Evolutionary conservation across 1,284 basidiomycete genomes (phyloP).

Genomic region (Cryptococcus neoformans): DNA sequence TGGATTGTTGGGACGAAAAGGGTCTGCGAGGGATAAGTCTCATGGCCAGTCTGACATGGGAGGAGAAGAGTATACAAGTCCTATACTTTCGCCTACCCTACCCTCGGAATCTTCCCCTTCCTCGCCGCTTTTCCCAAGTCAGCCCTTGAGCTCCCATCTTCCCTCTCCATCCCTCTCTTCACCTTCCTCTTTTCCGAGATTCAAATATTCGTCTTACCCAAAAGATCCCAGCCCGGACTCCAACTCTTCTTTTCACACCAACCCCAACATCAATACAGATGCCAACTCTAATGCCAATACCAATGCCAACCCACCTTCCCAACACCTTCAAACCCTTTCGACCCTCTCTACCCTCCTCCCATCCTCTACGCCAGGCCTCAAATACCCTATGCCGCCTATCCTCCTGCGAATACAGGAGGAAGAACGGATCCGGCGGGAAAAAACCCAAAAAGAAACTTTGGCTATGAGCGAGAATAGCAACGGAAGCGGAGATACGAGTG

Average conservation of each 20-base stretch:
- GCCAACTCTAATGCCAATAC: no score
- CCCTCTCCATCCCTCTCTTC: background rate
- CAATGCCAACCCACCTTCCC: background rate
- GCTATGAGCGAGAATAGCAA: background rate
- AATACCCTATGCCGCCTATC: conserved; percentile 29
- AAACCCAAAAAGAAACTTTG: conserved; percentile 16
- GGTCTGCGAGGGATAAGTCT: no score
- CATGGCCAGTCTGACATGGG: no score
- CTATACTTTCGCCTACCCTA: no score
- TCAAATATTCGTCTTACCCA: no score
- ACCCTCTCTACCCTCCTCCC: conserved; percentile 16
- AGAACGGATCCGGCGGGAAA: conserved; percentile 18
- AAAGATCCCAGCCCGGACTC: no score
- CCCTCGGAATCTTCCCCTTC: no score
- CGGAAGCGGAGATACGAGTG: background rate
- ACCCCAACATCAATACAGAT: no score
- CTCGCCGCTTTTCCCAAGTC: no score
- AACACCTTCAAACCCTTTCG: conserved; percentile 16
- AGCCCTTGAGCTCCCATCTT: background rate
- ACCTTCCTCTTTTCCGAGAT: background rate
- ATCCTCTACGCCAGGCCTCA: conserved; percentile 30
- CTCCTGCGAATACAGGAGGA: conserved; percentile 27
- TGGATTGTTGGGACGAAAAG: conserved; percentile 17
- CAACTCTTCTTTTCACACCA: no score
- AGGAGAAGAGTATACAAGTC: no score